phyloP scores from a whole-genome alignment of 345 rosid genomes.

The Moringa oleifera region DNA sequence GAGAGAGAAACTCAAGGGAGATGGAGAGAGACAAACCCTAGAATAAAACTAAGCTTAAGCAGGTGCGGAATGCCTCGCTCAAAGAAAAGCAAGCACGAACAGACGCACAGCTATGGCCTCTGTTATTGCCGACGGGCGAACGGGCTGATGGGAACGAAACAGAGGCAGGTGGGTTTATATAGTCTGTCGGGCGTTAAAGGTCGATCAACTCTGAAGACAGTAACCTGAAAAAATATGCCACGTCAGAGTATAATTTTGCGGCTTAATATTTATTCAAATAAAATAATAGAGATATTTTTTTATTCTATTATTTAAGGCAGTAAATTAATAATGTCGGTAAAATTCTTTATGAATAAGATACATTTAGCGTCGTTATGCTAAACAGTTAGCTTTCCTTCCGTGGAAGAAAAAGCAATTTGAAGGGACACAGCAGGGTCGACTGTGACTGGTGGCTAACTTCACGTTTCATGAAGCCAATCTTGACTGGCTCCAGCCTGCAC shows the following conservation, averaged over 20 bases:
- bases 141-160: background rate
- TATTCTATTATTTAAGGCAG: too few relatives aligned
- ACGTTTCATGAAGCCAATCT: too few relatives aligned
- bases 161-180: conserved; percentile 10
- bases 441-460: too few relatives aligned
- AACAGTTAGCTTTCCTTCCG: too few relatives aligned
- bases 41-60: conserved; percentile 24
- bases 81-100: background rate
- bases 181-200: background rate
- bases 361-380: too few relatives aligned
- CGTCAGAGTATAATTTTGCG: conserved; percentile 14
- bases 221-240: conserved; percentile 19
- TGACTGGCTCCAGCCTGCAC: too few relatives aligned
- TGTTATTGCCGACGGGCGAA: background rate
- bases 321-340: too few relatives aligned
- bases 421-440: too few relatives aligned
- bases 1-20: background rate
- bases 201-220: background rate
- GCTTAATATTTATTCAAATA: too few relatives aligned
- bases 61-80: conserved; percentile 33
- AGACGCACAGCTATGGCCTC: background rate
- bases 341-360: too few relatives aligned
- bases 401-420: too few relatives aligned
- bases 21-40: background rate
- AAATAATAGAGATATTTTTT: background rate